These are phyloP conservation scores for Solanum aculeatissimum DNA, from an alignment of 305 asterid species.

Conservation along the genomic window DNA sequence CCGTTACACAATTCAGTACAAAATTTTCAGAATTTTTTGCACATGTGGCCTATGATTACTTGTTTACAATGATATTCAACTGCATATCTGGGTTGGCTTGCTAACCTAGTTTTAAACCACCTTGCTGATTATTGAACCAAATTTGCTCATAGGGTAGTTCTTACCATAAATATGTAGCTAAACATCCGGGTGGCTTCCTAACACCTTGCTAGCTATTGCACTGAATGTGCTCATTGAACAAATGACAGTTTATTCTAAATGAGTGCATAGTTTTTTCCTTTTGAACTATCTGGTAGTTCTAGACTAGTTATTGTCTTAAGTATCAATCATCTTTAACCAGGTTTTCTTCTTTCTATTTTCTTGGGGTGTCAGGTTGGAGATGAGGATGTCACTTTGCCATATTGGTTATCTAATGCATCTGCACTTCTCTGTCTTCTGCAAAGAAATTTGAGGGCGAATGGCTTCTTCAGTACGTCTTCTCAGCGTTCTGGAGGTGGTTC, in stretches of 20 bases:
- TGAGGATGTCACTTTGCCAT: conserved; percentile 64
- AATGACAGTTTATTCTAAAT: background rate
- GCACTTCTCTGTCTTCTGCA: conserved; percentile 93
- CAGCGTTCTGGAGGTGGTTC: conserved; percentile 69
- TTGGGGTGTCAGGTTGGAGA: conserved; percentile 52
- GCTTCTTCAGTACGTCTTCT: conserved; percentile 60
- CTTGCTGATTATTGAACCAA: background rate
- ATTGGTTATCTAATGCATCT: conserved; percentile 90
- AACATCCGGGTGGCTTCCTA: background rate
- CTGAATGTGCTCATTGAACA: background rate
- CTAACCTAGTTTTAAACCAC: background rate
- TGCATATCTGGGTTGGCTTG: background rate
- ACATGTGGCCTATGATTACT: background rate
- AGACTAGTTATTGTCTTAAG: background rate
- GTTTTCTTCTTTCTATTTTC: background rate
- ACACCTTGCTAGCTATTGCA: background rate
- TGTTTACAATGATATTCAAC: background rate
- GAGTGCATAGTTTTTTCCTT: background rate
- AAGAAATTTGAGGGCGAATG: conserved; percentile 79
- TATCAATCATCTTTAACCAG: background rate
- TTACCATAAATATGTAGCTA: background rate
- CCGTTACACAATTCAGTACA: background rate
- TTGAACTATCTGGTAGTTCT: background rate
- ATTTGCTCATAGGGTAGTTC: background rate
- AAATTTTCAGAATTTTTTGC: background rate